Conservation (phyloP, 306 rosid genomes). For the Inga laurina region DNA sequence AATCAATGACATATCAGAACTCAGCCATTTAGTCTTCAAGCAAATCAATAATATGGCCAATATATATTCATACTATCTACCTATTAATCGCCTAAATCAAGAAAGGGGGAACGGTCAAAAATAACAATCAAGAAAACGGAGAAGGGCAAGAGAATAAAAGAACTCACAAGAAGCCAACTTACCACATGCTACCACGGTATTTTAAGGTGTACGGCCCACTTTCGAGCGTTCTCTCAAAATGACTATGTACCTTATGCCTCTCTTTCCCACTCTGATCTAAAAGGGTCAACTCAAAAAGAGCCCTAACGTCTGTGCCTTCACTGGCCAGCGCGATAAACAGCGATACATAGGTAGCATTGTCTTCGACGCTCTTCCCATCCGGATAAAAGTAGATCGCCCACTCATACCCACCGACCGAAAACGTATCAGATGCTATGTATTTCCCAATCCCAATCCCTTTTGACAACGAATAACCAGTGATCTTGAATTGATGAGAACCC, state of each 20-base stretch:
- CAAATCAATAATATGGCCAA: background rate
- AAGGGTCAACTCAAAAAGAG: slow-evolving; percentile 59
- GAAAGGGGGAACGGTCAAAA: background rate
- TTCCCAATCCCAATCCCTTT: slow-evolving; percentile 66
- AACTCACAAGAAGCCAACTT: slow-evolving; percentile 6
- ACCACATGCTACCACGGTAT: slow-evolving; percentile 75
- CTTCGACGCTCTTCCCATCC: slow-evolving; percentile 65
- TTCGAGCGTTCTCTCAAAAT: slow-evolving; percentile 59
- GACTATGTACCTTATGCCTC: slow-evolving; percentile 67
- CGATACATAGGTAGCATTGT: slow-evolving; percentile 57
- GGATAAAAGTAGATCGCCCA: slow-evolving; percentile 71
- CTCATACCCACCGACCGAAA: slow-evolving; percentile 62
- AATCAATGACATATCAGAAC: slow-evolving; percentile 3
- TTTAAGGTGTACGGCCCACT: slow-evolving; percentile 65
- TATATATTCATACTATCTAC: background rate
- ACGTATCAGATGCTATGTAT: slow-evolving; percentile 55
- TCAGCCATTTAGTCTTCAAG: background rate
- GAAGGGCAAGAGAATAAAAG: background rate
- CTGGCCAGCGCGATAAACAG: slow-evolving; percentile 63
- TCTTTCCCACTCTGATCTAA: slow-evolving; percentile 68
- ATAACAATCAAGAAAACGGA: background rate
- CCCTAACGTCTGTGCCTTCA: slow-evolving; percentile 63
- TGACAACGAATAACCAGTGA: slow-evolving; percentile 47
- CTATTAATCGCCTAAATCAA: background rate
- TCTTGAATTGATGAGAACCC: slow-evolving; percentile 61